These are phyloP conservation scores for Collybia sp. DNA, from an alignment of 768 basidiomycete genomes.

Conservation along the genomic window DNA sequence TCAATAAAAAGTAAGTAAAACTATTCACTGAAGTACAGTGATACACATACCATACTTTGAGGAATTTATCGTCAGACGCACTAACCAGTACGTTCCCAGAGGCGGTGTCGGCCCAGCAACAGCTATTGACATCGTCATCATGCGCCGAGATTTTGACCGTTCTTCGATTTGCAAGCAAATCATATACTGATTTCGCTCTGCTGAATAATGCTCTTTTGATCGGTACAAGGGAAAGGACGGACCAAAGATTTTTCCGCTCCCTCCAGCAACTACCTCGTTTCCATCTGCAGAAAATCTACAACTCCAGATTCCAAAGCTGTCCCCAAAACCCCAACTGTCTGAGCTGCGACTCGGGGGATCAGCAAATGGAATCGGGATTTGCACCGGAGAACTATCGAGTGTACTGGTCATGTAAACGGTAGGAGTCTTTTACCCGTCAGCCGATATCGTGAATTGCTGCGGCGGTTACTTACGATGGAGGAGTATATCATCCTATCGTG, in stretches of 20 bases:
- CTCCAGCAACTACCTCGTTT: conserved; percentile 92
- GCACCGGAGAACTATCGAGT: conserved; percentile 52
- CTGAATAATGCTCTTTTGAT: background rate
- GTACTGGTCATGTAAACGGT: conserved; percentile 75
- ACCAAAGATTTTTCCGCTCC: conserved; percentile 79
- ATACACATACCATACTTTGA: conserved; percentile 84
- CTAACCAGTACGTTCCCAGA: conserved; percentile 94
- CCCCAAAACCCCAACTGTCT: conserved; percentile 34
- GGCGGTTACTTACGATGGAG: conserved; percentile 57
- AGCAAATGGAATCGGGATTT: conserved; percentile 58
- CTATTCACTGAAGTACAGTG: conserved; percentile 42
- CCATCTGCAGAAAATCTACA: conserved; percentile 96
- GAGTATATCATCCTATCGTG: conserved; percentile 81
- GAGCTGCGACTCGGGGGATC: conserved; percentile 37
- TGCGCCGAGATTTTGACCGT: conserved; percentile 89
- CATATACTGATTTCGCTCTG: conserved; percentile 64
- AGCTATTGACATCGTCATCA: conserved; percentile 87
- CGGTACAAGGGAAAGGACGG: conserved; percentile 4
- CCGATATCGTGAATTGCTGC: too few species aligned
- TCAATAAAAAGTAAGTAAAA: conserved; percentile 18
- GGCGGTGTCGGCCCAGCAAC: conserved; percentile 91
- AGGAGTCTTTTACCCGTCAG: conserved; percentile 44
- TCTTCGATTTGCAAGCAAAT: conserved; percentile 73
- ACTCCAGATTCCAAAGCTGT: conserved; percentile 80
- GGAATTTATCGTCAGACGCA: conserved; percentile 89